Percentiles rank a stretch among this genome's conserved stretches.
These are phyloP conservation scores for Oenanthe javanica DNA, from an alignment of 140 eudicot genomes.

Conservation along the genomic window DNA sequence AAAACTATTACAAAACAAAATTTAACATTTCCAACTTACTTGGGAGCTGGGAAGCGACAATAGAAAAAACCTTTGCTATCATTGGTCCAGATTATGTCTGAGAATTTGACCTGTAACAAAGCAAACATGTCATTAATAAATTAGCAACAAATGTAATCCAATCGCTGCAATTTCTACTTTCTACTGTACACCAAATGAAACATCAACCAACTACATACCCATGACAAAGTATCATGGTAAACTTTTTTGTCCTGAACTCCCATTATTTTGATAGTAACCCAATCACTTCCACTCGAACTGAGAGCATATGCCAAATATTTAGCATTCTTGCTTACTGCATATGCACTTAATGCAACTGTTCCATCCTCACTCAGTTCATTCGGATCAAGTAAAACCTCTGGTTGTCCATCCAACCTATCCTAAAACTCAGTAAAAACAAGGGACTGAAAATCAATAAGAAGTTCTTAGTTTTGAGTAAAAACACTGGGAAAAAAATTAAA, in stretches of 20 bases:
- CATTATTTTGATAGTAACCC: slow-evolving; percentile 86
- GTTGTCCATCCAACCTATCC: slow-evolving; percentile 76
- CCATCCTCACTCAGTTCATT: slow-evolving; percentile 83
- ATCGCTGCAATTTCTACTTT: neutral
- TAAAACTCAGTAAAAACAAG: slow-evolving; percentile 19
- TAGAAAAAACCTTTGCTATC: slow-evolving; percentile 91
- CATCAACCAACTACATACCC: slow-evolving; percentile 34
- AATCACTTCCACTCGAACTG: slow-evolving; percentile 91
- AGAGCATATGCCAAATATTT: slow-evolving; percentile 72
- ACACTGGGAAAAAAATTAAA: neutral
- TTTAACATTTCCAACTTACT: slow-evolving; percentile 30
- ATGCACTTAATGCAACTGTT: slow-evolving; percentile 59
- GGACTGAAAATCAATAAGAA: neutral
- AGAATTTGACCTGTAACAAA: slow-evolving; percentile 67
- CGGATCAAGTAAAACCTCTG: slow-evolving; percentile 79
- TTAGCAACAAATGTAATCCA: neutral
- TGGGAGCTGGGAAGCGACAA: slow-evolving; percentile 82
- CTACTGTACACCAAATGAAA: neutral
- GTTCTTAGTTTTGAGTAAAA: neutral
- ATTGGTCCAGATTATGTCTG: slow-evolving; percentile 77
- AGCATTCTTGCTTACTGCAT: slow-evolving; percentile 77
- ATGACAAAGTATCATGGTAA: slow-evolving; percentile 58
- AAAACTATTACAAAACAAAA: neutral
- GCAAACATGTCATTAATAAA: neutral
- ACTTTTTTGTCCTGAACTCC: slow-evolving; percentile 38